These are phyloP conservation scores for Dalbergia oliveri DNA, from an alignment of 306 rosid species.

Conservation along the genomic window DNA sequence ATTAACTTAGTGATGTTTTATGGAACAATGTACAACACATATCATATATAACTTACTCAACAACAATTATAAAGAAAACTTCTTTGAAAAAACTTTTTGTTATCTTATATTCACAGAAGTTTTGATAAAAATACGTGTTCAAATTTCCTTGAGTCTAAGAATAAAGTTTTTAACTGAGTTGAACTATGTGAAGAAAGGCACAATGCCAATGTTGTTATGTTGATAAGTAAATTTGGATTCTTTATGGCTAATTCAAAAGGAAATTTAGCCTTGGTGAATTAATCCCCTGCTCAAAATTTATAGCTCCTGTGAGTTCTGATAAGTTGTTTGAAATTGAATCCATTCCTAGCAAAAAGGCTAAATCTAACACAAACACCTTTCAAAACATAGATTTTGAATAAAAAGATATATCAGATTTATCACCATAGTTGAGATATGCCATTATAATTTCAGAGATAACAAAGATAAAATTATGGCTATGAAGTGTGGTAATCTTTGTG, in stretches of 20 bases:
- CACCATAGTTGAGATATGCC: constrained; percentile 24
- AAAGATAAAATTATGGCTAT: not conserved
- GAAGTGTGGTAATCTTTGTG: not conserved
- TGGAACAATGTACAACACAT: not conserved
- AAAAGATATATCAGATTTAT: not conserved
- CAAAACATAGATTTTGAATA: not conserved
- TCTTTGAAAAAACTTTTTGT: not conserved
- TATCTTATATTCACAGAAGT: not conserved
- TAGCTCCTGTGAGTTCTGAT: not conserved
- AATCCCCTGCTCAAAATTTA: not conserved
- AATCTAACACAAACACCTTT: constrained; percentile 20
- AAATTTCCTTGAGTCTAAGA: constrained; percentile 17
- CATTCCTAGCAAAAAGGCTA: not conserved
- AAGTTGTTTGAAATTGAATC: constrained; percentile 28
- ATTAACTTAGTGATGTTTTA: not conserved
- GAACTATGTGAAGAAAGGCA: constrained; percentile 25
- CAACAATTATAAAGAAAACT: constrained; percentile 9
- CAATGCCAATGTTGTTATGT: not conserved
- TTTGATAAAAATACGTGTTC: not conserved
- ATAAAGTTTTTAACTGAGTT: constrained; percentile 15
- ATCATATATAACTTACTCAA: constrained; percentile 9
- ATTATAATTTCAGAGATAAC: constrained; percentile 10
- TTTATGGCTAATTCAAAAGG: constrained; percentile 4
- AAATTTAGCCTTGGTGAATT: constrained; percentile 24
- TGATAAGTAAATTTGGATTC: not conserved